Base-by-base conservation (phyloP, 1,139 yeast genomes). In the Debaryomyces sp. region DNA sequence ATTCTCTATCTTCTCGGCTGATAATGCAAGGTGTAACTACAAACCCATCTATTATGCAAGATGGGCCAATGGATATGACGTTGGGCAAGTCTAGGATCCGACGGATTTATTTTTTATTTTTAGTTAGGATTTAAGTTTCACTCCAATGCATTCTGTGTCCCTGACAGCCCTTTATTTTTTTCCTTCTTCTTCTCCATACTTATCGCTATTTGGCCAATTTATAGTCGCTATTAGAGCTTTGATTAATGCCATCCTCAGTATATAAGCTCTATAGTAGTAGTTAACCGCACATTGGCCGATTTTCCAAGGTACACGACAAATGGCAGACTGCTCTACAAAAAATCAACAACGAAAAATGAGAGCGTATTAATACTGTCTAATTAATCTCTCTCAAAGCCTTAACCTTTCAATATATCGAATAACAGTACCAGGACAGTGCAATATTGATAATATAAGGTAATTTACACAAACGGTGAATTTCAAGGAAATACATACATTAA, bases 261-360 rank as follows among this genome's bases (percentile, higher is more conserved):
- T 13, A 10, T n/a, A 27, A 21, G 26, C 10, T 6, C 30, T 12
- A 12, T 6, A 34, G 18, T 7, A 34, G 23, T 21, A 35, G 38
- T 35, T 26, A 27, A 39, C 34, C 42, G 42, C 42, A 39, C 42
- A n/a, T 10, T 5, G 33, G 35, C 33, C 37, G 38, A 30, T 41
- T 41, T 41, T 41, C 37, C 36, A 1, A n/a, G 29, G 43, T 41
- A 32, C 43, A 41, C 43, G 43, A 41, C 43, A 41, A 41, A 41
- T 41, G 43, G 43, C 43, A 41, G 43, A 29, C 33, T 6, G 21
- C n/a, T 22, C 6, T 30, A 29, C 35, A 27, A 40, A 41, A 41
- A 41, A 41, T 30, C 43, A 41, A 41, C 43, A 41, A 30, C 43
- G 43, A 41, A 41, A 41, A 41, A 21, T 41, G 36, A 30, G 36